A percentile compares a stretch with the other conserved stretches of the same genome.
Conservation (phyloP, 176 grass and related monocot species). For the Luzula sylvatica region DNA sequence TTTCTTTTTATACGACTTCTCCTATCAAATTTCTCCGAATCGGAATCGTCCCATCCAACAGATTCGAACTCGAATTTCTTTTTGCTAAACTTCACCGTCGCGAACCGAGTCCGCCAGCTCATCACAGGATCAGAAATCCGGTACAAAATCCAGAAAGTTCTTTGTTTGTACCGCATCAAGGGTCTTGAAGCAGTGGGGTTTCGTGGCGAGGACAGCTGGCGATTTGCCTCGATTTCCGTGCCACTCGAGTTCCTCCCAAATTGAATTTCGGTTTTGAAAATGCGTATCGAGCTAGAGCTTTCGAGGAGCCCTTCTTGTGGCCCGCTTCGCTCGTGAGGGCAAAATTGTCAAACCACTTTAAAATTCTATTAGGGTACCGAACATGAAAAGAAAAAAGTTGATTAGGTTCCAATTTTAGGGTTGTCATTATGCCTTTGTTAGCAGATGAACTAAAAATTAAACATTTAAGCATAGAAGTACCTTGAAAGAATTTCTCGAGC, state of each 20-base stretch:
- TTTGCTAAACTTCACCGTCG: slow-evolving; percentile 68
- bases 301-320: slow-evolving; percentile 68
- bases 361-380: slow-evolving; percentile 46
- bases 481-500: slow-evolving; percentile 76
- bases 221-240: slow-evolving; percentile 86
- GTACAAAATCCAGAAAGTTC: slow-evolving; percentile 91
- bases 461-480: slow-evolving; percentile 8
- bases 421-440: too few relatives aligned
- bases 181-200: slow-evolving; percentile 83
- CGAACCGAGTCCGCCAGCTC: slow-evolving; percentile 82
- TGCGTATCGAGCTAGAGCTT: slow-evolving; percentile 72
- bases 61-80: slow-evolving; percentile 62
- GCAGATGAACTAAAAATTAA: neutral
- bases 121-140: slow-evolving; percentile 72
- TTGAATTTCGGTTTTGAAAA: slow-evolving; percentile 77
- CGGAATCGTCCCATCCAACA: too few relatives aligned
- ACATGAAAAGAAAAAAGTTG: neutral
- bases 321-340: slow-evolving; percentile 50
- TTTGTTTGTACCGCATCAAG: slow-evolving; percentile 75
- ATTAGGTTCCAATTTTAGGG: too few relatives aligned
- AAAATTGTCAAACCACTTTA: slow-evolving; percentile 87
- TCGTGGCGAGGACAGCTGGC: slow-evolving; percentile 85
- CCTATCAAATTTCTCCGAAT: slow-evolving; percentile 48
- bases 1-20: slow-evolving; percentile 65
- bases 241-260: slow-evolving; percentile 97